These are phyloP conservation scores for Porphyridium purpureum DNA, from an alignment of 23 red algal genomes.

Conservation along the genomic window DNA sequence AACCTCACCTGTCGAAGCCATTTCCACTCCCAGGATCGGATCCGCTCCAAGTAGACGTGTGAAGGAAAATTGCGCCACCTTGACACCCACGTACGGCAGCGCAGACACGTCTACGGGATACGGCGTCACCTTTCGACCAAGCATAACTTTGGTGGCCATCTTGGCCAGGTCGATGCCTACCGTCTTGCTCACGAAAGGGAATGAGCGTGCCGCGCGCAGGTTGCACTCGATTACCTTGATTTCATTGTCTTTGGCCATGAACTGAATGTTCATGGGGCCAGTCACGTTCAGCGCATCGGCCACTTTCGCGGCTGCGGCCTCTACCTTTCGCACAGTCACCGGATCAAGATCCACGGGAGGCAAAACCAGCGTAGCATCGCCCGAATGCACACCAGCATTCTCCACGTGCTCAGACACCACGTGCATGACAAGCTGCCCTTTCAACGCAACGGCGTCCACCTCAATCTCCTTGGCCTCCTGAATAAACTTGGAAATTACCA, in stretches of 20 bases:
- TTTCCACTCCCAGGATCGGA: constrained; percentile 96
- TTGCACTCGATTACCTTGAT: constrained; percentile 99
- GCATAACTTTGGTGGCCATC: constrained; percentile 95
- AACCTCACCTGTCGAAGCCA: constrained; percentile 98
- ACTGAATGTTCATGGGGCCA: constrained; percentile 99
- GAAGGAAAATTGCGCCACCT: constrained; percentile 95
- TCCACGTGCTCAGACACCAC: constrained; percentile 96
- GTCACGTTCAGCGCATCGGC: constrained; percentile 91
- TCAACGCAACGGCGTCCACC: constrained; percentile 88
- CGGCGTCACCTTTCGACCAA: constrained; percentile 44
- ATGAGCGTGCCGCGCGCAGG: constrained; percentile 76
- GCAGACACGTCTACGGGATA: constrained; percentile 76
- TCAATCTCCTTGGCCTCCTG: constrained; percentile 98
- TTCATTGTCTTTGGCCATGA: constrained; percentile 97
- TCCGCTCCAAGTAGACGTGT: constrained; percentile 84
- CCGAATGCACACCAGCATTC: constrained; percentile 99
- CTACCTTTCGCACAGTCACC: constrained; percentile 85
- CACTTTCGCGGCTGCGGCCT: constrained; percentile 83
- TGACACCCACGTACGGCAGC: constrained; percentile 74
- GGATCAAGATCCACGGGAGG: constrained; percentile 81
- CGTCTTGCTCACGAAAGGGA: constrained; percentile 95
- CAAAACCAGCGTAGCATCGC: constrained; percentile 88
- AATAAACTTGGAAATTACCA: constrained; percentile 98
- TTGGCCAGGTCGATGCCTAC: constrained; percentile 93
- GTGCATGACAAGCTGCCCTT: constrained; percentile 92